phyloP scores from a whole-genome alignment of 805 yeast genomes.

The Starmerella scarabaei region DNA sequence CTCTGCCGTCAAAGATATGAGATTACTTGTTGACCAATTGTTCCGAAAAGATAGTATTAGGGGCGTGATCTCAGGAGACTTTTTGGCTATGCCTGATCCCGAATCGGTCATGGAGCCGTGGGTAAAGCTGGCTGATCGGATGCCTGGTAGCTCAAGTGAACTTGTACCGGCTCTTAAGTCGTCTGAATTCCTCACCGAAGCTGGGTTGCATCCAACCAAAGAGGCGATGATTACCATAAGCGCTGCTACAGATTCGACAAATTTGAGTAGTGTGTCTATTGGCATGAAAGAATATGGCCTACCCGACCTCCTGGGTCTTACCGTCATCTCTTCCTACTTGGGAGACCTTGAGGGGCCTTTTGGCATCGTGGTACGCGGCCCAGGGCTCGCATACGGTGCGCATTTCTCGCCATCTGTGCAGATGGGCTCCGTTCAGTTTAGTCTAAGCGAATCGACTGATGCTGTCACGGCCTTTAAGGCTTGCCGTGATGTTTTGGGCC shows the following conservation, averaged over 20 bases:
- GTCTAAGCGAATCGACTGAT: constrained; percentile 48
- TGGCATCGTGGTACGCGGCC: constrained; percentile 91
- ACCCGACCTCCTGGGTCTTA: constrained; percentile 54
- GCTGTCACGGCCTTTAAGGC: constrained; percentile 48
- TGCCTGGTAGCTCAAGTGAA: constrained; percentile 9
- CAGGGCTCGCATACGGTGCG: constrained; percentile 89
- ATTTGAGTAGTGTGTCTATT: constrained; percentile 44
- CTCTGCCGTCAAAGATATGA: constrained; percentile 38
- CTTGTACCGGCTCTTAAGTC: constrained; percentile 32
- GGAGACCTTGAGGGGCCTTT: constrained; percentile 92
- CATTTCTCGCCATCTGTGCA: constrained; percentile 40
- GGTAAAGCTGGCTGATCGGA: constrained; percentile 25
- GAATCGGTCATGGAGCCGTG: constrained; percentile 31
- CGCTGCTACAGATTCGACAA: constrained; percentile 77
- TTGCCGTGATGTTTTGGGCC: constrained; percentile 52
- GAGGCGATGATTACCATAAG: constrained; percentile 54
- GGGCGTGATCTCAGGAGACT: constrained; percentile 58
- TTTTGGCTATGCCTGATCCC: constrained; percentile 35
- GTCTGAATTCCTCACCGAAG: constrained; percentile 38
- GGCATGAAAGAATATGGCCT: constrained; percentile 45
- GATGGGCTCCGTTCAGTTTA: constrained; percentile 37
- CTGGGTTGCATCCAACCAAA: constrained; percentile 41
- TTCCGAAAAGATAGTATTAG: constrained; percentile 50
- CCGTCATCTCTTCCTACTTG: constrained; percentile 61
- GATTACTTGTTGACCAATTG: constrained; percentile 38